Conservation (phyloP, 1,284 basidiomycete species). For the Anthracocystis walkeri region DNA sequence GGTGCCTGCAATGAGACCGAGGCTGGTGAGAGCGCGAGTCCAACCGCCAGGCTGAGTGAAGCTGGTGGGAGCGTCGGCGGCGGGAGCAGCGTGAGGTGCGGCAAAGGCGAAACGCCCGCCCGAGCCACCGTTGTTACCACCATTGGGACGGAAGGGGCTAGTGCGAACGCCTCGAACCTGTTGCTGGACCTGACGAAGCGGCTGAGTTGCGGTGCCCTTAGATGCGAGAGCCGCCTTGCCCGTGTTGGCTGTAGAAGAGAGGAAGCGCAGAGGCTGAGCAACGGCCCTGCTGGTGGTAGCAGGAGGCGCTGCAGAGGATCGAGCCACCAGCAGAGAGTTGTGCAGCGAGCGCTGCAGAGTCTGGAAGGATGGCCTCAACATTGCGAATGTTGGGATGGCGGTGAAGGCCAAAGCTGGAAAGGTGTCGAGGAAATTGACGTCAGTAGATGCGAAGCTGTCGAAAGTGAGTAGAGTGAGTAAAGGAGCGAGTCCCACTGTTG, state of each 20-base stretch:
- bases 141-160: slow-evolving; percentile 50
- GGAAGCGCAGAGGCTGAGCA: slow-evolving; percentile 35
- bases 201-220: slow-evolving; percentile 1
- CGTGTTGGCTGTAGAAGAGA: slow-evolving; percentile 16
- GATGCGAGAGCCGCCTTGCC: slow-evolving; percentile 19
- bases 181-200: slow-evolving; percentile 34
- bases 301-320: slow-evolving; percentile 31
- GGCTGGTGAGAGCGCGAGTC: slow-evolving; percentile 56
- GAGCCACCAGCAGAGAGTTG: slow-evolving; percentile 48
- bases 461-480: no score
- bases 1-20: slow-evolving; percentile 66
- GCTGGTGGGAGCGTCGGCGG: slow-evolving; percentile 54
- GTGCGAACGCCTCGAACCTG: slow-evolving; percentile 49
- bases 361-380: slow-evolving; percentile 54
- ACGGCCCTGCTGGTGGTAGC: slow-evolving; percentile 19
- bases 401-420: not conserved
- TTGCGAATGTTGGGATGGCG: slow-evolving; percentile 6
- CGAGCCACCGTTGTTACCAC: slow-evolving; percentile 11
- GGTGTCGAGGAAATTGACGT: slow-evolving; percentile 1
- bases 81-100: slow-evolving; percentile 55
- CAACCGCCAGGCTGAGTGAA: slow-evolving; percentile 62
- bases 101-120: slow-evolving; percentile 46
- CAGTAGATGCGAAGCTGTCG: slow-evolving; percentile 1
- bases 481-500: no score
- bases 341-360: slow-evolving; percentile 42